Evolutionary conservation across 2,329 filamentous ascomycete species (phyloP), one percentile per base, ranked within the genome.

Genomic region (Tolypocladium pustulatum): DNA sequence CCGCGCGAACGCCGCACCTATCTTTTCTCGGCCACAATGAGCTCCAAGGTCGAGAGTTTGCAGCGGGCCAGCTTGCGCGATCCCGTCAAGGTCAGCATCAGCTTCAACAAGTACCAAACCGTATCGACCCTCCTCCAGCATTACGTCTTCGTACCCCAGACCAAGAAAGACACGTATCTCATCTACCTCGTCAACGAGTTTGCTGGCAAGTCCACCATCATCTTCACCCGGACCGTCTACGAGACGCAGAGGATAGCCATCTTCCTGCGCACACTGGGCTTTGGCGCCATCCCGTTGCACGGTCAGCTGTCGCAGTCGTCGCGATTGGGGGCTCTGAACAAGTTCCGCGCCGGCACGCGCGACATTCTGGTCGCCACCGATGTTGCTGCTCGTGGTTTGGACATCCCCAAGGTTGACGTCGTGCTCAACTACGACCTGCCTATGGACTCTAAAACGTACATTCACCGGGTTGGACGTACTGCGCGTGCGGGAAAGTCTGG

Each of bases 1-100:
- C 92, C 91, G 0, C 79, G 86, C 46, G 87, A 91, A 68, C 78
- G 86, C 43, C 82, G 86, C 46, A 97, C 94, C 0, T 94, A 88
- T 69, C 86, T 99, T 49, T 97, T 96, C 79, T 94, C 89, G 4
- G 93, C 94, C 1, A 99, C 94, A 15, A 93, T 97, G 82, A 91
- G 86, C 66, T 91, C 87, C 61, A 96, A 97, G 72, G 89, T 99
- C 60, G 94, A 97, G 73, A 91, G 87, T 57, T 78, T 99, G 54
- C 94, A 97, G 71, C 85, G 94, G 57, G 94, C 94, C 25, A 92
- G 89, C 61, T 79, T 99, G 58, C 86, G 85, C 52, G 91, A 96
- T 66, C 93, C 93, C 0, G 79, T 95, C 8, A 83, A 89, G 36
- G 88, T 97, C 59, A 90, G 86, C 69, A 87, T 97, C 68, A 91